Evolutionary conservation across 805 yeast species (phyloP).

Genomic region (Metschnikowia dekortorum): DNA sequence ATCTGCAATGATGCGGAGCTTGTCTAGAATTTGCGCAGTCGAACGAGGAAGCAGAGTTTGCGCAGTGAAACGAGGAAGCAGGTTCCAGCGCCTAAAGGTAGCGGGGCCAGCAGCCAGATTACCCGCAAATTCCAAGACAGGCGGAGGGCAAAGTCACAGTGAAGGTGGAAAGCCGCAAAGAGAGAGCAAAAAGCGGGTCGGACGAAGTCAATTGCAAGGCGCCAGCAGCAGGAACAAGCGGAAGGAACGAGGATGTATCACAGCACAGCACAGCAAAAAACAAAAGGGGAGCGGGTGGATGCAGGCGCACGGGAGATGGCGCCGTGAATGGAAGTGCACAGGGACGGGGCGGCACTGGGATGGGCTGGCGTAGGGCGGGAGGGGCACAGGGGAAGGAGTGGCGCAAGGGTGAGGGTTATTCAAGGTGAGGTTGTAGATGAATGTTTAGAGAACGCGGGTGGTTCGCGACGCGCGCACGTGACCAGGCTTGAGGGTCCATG

Average conservation of each 20-base stretch:
- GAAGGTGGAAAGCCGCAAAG: background rate
- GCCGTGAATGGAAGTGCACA: too few species aligned
- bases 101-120: too few species aligned
- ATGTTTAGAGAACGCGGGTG: slow-evolving; percentile 1
- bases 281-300: too few species aligned
- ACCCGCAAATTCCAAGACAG: too few species aligned
- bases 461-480: slow-evolving; percentile 3
- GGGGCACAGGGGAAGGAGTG: background rate
- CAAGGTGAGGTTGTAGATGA: background rate
- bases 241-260: background rate
- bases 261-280: background rate
- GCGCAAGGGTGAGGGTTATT: background rate
- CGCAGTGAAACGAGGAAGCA: too few species aligned
- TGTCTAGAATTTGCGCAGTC: too few species aligned
- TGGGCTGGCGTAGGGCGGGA: background rate
- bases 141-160: background rate
- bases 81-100: too few species aligned
- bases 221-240: background rate
- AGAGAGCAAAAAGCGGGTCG: background rate
- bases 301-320: too few species aligned
- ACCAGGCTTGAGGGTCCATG: background rate
- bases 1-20: too few species aligned
- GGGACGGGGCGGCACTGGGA: too few species aligned
- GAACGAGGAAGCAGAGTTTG: too few species aligned
- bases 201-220: background rate